Evolutionary conservation across 129 eudicot species (phyloP).

Genomic region (Flaveria brownii): DNA sequence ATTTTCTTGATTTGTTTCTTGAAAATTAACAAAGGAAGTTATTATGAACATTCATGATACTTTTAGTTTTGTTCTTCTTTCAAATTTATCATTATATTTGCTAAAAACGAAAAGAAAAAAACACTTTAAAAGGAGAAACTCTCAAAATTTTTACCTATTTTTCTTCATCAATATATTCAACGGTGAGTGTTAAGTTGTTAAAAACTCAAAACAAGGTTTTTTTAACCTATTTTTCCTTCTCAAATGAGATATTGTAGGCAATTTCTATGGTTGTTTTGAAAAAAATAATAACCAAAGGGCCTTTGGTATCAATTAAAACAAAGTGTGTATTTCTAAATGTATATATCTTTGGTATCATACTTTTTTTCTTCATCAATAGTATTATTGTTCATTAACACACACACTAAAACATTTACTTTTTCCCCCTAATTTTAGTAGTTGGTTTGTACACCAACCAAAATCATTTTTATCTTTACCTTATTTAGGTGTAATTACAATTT

Average conservation of each 20-base stretch:
- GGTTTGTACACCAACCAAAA: background rate
- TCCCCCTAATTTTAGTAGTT: background rate
- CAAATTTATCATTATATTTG: background rate
- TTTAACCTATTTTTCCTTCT: background rate
- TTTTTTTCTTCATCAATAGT: too few relatives aligned
- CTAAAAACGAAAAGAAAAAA: background rate
- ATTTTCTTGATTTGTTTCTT: conserved; percentile 4
- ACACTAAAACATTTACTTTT: background rate
- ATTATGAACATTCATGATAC: background rate
- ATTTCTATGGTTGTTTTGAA: conserved; percentile 6
- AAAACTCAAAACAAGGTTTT: background rate
- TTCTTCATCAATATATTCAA: background rate
- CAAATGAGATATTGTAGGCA: background rate
- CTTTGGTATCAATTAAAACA: background rate
- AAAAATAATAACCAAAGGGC: background rate
- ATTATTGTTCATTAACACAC: background rate
- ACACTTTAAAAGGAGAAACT: background rate
- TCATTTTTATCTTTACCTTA: background rate
- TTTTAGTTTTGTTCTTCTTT: background rate
- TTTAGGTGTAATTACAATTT: background rate
- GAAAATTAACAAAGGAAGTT: background rate
- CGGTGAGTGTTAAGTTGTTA: background rate
- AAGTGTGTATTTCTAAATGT: background rate
- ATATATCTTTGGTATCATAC: background rate
- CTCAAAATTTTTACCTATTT: background rate